phyloP scores from a whole-genome alignment of 1,284 basidiomycete genomes.

The Schizophyllum amplum region DNA sequence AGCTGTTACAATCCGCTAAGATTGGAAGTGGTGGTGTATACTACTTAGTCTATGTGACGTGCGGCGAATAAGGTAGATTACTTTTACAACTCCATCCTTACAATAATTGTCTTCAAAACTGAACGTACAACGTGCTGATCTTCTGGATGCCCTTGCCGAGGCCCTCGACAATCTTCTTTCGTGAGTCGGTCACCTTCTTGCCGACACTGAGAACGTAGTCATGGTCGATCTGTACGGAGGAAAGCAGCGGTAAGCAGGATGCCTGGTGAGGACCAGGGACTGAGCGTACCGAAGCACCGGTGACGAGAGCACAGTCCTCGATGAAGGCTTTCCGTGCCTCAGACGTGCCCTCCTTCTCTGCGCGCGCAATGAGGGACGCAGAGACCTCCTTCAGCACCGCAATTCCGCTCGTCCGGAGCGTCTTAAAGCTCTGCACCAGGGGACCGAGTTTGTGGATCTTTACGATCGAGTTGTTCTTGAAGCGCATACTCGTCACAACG shows the following conservation, averaged over 20 bases:
- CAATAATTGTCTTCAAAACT: background rate
- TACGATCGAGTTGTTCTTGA: conserved; percentile 58
- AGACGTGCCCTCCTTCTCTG: conserved; percentile 39
- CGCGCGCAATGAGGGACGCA: conserved; percentile 35
- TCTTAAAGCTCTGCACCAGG: conserved; percentile 57
- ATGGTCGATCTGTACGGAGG: conserved; percentile 44
- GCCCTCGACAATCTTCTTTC: conserved; percentile 64
- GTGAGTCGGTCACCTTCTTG: conserved; percentile 59
- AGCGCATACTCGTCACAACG: conserved; percentile 54
- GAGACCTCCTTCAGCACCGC: conserved; percentile 51
- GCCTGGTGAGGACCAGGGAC: conserved; percentile 1
- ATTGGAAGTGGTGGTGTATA: background rate
- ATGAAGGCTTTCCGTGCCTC: conserved; percentile 47
- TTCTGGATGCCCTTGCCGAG: conserved; percentile 58
- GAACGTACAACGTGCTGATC: conserved; percentile 37
- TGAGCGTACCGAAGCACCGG: conserved; percentile 35
- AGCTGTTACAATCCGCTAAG: background rate
- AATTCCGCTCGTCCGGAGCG: conserved; percentile 44
- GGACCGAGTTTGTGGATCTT: conserved; percentile 66
- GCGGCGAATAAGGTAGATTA: conserved; percentile 3
- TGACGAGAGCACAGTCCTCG: conserved; percentile 37
- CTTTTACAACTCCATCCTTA: conserved; percentile 10
- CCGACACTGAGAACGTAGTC: conserved; percentile 55
- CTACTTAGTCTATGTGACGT: background rate
- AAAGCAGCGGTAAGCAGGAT: conserved; percentile 2